Conservation (phyloP, 306 rosid species). For the Citrullus amarus region DNA sequence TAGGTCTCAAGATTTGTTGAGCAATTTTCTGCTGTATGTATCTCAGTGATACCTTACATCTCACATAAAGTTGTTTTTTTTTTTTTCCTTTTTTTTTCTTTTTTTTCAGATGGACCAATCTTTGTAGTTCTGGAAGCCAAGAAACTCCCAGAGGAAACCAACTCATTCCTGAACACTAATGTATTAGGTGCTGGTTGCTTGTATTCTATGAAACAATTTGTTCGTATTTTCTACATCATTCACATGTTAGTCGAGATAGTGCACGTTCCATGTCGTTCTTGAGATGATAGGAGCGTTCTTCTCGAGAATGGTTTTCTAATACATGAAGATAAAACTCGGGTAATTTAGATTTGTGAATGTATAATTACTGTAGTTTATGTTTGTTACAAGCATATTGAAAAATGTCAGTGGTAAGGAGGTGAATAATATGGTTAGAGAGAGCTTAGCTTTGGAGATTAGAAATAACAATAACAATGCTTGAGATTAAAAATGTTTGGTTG, state of each 20-base stretch:
- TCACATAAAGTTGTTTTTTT: slow-evolving; percentile 48
- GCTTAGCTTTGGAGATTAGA: neutral
- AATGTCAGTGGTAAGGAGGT: neutral
- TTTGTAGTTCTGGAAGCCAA: slow-evolving; percentile 8
- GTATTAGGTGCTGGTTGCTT: neutral
- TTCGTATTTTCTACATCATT: neutral
- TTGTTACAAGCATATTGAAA: neutral
- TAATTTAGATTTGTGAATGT: neutral
- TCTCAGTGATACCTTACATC: slow-evolving; percentile 35
- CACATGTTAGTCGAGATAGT: neutral
- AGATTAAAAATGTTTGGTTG: neutral
- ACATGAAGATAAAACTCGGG: neutral
- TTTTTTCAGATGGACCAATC: slow-evolving; percentile 2
- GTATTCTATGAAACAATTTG: neutral
- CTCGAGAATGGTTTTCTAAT: neutral
- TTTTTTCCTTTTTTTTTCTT: too few relatives aligned
- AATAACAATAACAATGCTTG: neutral
- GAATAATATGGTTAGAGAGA: neutral
- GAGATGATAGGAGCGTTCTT: neutral
- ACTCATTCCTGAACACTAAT: neutral
- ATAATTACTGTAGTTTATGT: neutral
- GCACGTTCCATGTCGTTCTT: neutral
- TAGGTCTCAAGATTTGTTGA: slow-evolving; percentile 29
- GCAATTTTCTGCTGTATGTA: neutral
- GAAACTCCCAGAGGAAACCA: neutral